Conservation (phyloP, 2,329 filamentous ascomycete species). For the Diplocarpon mali region DNA sequence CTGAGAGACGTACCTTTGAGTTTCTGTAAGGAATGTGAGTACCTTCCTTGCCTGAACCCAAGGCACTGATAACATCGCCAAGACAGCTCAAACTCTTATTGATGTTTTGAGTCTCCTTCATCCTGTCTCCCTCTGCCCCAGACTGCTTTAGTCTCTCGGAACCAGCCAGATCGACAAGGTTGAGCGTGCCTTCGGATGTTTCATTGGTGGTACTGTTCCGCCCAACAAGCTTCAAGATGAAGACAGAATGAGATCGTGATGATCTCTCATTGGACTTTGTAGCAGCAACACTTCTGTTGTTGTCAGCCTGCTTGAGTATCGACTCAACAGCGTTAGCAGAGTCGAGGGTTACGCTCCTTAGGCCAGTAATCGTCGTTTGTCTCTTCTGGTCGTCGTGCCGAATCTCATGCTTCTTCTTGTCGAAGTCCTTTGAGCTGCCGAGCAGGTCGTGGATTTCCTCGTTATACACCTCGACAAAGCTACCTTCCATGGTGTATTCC, state of each 20-base stretch:
- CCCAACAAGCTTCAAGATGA: conserved; percentile 73
- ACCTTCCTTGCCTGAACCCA: conserved; percentile 70
- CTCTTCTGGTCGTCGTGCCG: conserved; percentile 74
- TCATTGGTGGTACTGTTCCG: conserved; percentile 64
- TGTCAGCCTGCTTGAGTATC: conserved; percentile 69
- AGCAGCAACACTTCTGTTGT: conserved; percentile 83
- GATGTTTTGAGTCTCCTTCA: conserved; percentile 94
- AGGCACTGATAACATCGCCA: conserved; percentile 85
- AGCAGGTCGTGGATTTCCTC: conserved; percentile 91
- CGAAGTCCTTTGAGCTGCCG: conserved; percentile 56
- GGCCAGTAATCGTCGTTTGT: conserved; percentile 72
- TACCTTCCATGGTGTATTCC: conserved; percentile 88
- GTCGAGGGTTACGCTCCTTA: conserved; percentile 65
- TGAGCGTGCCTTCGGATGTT: conserved; percentile 83
- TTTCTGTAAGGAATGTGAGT: conserved; percentile 89
- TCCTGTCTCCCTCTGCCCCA: conserved; percentile 71
- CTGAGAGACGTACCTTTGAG: conserved; percentile 54
- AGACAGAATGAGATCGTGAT: conserved; percentile 89
- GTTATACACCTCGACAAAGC: conserved; percentile 96
- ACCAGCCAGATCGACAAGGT: conserved; percentile 89
- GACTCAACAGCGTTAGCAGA: conserved; percentile 69
- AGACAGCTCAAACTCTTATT: conserved; percentile 89
- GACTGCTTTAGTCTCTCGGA: conserved; percentile 85
- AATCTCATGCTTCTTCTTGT: conserved; percentile 80
- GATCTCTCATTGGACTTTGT: conserved; percentile 97